phyloP scores from a whole-genome alignment of 352 stramenopile species.

The Pythium rhizo-oryzae region DNA sequence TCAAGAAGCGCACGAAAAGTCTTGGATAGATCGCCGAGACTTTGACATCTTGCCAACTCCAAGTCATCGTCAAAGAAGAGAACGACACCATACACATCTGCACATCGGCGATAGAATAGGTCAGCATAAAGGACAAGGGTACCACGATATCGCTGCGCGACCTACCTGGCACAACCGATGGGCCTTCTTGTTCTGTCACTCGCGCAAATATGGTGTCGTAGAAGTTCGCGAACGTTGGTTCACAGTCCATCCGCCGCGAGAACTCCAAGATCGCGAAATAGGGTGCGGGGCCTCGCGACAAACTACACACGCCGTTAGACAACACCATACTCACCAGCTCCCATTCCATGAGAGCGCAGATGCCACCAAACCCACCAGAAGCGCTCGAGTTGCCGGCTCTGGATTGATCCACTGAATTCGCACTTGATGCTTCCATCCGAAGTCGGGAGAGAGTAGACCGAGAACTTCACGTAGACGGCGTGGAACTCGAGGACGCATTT shows the following conservation, averaged over 20 bases:
- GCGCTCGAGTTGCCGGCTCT: constrained; percentile 23
- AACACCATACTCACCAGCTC: background rate
- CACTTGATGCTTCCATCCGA: background rate
- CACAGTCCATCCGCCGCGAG: constrained; percentile 27
- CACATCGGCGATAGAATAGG: background rate
- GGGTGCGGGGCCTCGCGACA: constrained; percentile 32
- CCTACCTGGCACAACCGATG: constrained; percentile 37
- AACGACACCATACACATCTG: constrained; percentile 63
- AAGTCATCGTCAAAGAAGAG: constrained; percentile 71
- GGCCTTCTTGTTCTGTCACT: constrained; percentile 33
- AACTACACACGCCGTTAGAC: constrained; percentile 5
- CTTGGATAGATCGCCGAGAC: constrained; percentile 47
- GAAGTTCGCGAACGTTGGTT: constrained; percentile 43
- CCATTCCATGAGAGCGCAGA: background rate
- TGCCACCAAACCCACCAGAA: constrained; percentile 21
- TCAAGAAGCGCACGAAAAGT: constrained; percentile 39
- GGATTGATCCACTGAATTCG: constrained; percentile 23
- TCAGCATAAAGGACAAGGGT: background rate
- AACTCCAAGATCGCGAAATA: constrained; percentile 66
- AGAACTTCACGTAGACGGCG: constrained; percentile 21
- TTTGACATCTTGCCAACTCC: constrained; percentile 65
- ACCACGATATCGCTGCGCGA: background rate
- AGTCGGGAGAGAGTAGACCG: constrained; percentile 11
- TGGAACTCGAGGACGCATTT: constrained; percentile 27
- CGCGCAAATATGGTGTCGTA: constrained; percentile 63